These are phyloP conservation scores for Margaritispora aquatica DNA, from an alignment of 495 filamentous ascomycete genomes.

Conservation along the genomic window DNA sequence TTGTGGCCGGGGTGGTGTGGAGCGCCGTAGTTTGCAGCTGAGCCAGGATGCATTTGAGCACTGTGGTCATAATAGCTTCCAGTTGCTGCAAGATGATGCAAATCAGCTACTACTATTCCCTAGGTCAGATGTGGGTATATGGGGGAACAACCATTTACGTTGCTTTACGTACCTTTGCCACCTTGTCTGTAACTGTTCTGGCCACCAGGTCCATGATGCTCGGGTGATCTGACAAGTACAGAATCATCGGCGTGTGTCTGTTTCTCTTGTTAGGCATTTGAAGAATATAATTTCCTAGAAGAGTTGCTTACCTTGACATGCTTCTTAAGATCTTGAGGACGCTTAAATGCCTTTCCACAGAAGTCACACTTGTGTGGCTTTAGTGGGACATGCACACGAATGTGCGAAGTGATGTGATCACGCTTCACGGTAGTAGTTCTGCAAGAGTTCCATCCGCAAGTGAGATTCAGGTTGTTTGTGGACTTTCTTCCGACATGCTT, in stretches of 20 bases:
- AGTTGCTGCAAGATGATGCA: conserved; percentile 45
- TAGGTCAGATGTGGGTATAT: conserved; percentile 15
- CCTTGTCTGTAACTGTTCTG: conserved; percentile 52
- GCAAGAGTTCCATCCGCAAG: conserved; percentile 95
- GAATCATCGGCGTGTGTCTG: conserved; percentile 96
- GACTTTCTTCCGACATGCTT: conserved; percentile 97
- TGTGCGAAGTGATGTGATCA: conserved; percentile 99
- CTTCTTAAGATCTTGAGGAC: conserved; percentile 98
- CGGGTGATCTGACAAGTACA: conserved; percentile 72
- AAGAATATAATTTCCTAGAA: conserved; percentile 5
- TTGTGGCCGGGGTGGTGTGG: conserved; percentile 38
- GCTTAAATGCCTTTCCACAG: conserved; percentile 98
- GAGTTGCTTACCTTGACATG: conserved; percentile 67
- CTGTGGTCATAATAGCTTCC: conserved; percentile 51
- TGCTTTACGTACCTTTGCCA: conserved; percentile 47
- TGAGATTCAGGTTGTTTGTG: conserved; percentile 97
- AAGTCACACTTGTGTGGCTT: conserved; percentile 99
- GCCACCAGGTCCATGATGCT: conserved; percentile 53
- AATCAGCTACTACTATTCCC: conserved; percentile 36
- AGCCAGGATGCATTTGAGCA: conserved; percentile 43
- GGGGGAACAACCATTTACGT: conserved; percentile 17
- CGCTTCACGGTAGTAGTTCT: conserved; percentile 97
- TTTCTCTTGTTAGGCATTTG: neutral
- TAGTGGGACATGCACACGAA: conserved; percentile 93
- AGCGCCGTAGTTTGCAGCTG: conserved; percentile 34